A percentile compares a stretch with the other conserved stretches of the same genome.
Conservation (phyloP, 2,329 filamentous ascomycete species). For the Talaromyces sp. region DNA sequence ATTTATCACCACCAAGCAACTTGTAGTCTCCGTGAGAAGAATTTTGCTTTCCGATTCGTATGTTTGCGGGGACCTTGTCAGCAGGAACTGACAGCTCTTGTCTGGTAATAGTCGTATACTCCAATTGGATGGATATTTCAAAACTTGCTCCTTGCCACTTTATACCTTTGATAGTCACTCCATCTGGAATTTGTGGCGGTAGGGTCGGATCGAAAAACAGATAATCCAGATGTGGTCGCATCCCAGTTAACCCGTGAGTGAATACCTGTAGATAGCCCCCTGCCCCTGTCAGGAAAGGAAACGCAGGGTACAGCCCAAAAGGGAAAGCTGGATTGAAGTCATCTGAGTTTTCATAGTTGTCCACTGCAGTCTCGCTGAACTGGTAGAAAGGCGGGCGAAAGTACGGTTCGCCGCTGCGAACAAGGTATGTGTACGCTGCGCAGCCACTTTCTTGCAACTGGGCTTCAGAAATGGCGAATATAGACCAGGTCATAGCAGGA, state of each 20-base stretch:
- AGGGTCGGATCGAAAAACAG: slow-evolving; percentile 16
- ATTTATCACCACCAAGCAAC: not conserved
- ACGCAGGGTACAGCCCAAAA: slow-evolving; percentile 47
- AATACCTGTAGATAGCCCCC: slow-evolving; percentile 17
- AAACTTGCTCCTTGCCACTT: slow-evolving; percentile 18
- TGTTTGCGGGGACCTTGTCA: not conserved
- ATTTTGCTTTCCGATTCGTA: slow-evolving; percentile 9
- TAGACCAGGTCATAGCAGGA: slow-evolving; percentile 63
- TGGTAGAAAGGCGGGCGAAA: slow-evolving; percentile 60
- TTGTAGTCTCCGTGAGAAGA: not conserved
- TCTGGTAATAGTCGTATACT: slow-evolving; percentile 11
- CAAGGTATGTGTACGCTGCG: slow-evolving; percentile 59
- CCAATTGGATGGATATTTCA: slow-evolving; percentile 12
- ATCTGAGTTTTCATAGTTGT: slow-evolving; percentile 54
- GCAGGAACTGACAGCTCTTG: not conserved
- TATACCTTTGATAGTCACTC: slow-evolving; percentile 9
- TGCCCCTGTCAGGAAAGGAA: slow-evolving; percentile 60
- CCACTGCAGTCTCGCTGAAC: slow-evolving; percentile 44
- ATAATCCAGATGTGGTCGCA: slow-evolving; percentile 8
- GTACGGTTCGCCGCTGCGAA: slow-evolving; percentile 58
- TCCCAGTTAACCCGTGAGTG: slow-evolving; percentile 17
- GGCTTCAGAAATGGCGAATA: slow-evolving; percentile 60
- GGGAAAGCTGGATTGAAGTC: slow-evolving; percentile 52
- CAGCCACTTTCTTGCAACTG: slow-evolving; percentile 58
- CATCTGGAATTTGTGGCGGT: slow-evolving; percentile 14